These are phyloP conservation scores for Gryganskiella cystojenkinii DNA, from an alignment of 192 early-diverging fungal genomes.

Conservation along the genomic window DNA sequence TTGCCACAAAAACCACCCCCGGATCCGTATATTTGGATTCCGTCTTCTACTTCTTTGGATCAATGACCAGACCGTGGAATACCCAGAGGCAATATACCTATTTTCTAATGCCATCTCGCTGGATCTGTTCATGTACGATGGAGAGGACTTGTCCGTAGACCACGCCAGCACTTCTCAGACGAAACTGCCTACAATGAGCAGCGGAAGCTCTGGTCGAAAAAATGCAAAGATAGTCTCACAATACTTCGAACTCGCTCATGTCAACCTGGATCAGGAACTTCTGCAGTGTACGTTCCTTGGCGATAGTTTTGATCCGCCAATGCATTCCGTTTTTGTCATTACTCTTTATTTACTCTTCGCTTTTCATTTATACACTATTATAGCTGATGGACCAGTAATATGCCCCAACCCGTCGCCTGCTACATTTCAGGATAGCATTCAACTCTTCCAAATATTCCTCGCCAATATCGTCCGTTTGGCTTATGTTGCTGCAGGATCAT, in stretches of 20 bases:
- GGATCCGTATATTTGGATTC: constrained; percentile 78
- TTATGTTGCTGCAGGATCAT: constrained; percentile 70
- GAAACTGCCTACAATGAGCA: constrained; percentile 24
- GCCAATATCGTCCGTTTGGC: constrained; percentile 63
- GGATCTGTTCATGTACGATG: constrained; percentile 64
- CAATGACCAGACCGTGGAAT: constrained; percentile 71
- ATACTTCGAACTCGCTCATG: constrained; percentile 32
- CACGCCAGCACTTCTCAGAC: constrained; percentile 37
- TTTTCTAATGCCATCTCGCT: constrained; percentile 75
- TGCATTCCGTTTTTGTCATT: background rate
- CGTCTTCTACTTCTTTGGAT: constrained; percentile 78
- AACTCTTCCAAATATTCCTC: constrained; percentile 61
- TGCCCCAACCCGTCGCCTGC: constrained; percentile 67
- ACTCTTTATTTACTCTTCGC: background rate
- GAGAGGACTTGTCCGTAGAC: constrained; percentile 40
- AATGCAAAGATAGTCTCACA: constrained; percentile 28
- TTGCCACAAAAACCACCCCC: constrained; percentile 72
- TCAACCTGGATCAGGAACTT: constrained; percentile 42
- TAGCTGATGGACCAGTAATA: constrained; percentile 63
- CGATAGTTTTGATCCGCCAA: background rate
- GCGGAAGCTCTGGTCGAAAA: constrained; percentile 32
- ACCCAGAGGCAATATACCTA: constrained; percentile 66
- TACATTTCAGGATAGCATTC: constrained; percentile 64
- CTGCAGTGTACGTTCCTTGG: constrained; percentile 23
- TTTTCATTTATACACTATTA: background rate